Evolutionary conservation across 768 basidiomycete genomes (phyloP), one percentile per base, ranked within the genome.

Genomic region (Agaricus sinodeliciosus): DNA sequence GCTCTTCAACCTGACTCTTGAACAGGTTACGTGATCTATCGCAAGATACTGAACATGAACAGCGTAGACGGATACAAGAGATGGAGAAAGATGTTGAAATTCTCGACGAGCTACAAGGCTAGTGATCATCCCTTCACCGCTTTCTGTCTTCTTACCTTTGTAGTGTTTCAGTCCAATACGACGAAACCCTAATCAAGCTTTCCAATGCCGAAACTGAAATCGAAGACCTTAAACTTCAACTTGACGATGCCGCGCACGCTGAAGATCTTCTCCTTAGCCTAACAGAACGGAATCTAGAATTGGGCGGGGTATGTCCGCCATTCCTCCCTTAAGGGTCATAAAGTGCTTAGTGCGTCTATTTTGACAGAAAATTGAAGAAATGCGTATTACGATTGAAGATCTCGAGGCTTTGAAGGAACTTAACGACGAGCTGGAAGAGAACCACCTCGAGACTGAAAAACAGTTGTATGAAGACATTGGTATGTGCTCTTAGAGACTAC

Each of bases 201-300:
- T 73, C 87, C 34, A 91, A 92, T 60, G 92, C 96, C 3, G 94
- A 97, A 62, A 77, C 79, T 4, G 91, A 95, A 59, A 85, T 98
- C 27, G 95, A 95, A 56, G 91, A 95, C 54, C 81, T 99, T 55
- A 97, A 98, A 66, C 62, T 82, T 9, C 95, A 98, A 65, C 81
- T 98, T 2, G 96, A 99, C 61, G 94, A 94, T 66, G 92, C 96
- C 0, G 74, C 95, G 1, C 92, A 90, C 13, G 94, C 94, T 0
- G 95, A 98, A 66, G 96, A 99, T 55, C 88, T 99, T 80, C 80
- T 98, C 12, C 92, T 96, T 18, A 87, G 91, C 61, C 76, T 99
- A 42, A 99, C 95, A 0, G 95, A 96, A 61, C 82, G 94, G 3
- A 98, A 96, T 63, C 77, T 97, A 16, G 80, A 87, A 69, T 80